Base-by-base conservation (phyloP, 345 rosid genomes). In the Camelina neglecta region DNA sequence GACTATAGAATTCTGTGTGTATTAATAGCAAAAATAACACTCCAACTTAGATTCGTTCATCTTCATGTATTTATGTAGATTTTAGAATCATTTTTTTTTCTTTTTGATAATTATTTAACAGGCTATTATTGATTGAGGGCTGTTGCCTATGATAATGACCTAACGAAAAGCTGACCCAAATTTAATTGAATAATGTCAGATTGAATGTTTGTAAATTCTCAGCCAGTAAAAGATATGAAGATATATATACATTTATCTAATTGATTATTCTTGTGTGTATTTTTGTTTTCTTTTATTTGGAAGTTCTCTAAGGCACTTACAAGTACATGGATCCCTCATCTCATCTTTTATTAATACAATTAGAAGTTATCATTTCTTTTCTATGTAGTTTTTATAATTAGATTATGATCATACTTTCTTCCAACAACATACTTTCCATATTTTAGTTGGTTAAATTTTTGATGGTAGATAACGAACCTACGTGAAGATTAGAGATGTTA, bases 101-200 rank as follows among this genome's bases (percentile, higher is more conserved):
- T 7, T 6, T 69, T 23, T 9, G n/a, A 53, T 55, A 78, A 35
- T 61, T 23, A 73, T 61, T 47, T 60, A 73, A 60, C 65, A 67
- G 8, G 35, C 78, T 72, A 67, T 60, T 72, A 67, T 60, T 72
- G 64, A 78, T 73, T 54, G 69, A 60, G 60, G 29, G 60, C 21
- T 47, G 78, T 60, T 73, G 70, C 71, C 77, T 73, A 67, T 59
- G 77, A 67, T 68, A 72, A 67, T 67, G 81, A 78, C 81, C 36
- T 9, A 60, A 72, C 81, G 48, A 72, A 77, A 72, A 51, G 63
- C 60, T 59, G 61, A 41, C 51, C 63, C 69, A 60, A 67, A 72
- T 53, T 66, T 39, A 72, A 59, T 78, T 78, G 60, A 72, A 65
- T 49, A 47, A 31, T 73, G 78, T 78, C 70, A 72, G 81, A n/a